phyloP scores from a whole-genome alignment of 2,329 filamentous ascomycete genomes.

The Knufia petricola region DNA sequence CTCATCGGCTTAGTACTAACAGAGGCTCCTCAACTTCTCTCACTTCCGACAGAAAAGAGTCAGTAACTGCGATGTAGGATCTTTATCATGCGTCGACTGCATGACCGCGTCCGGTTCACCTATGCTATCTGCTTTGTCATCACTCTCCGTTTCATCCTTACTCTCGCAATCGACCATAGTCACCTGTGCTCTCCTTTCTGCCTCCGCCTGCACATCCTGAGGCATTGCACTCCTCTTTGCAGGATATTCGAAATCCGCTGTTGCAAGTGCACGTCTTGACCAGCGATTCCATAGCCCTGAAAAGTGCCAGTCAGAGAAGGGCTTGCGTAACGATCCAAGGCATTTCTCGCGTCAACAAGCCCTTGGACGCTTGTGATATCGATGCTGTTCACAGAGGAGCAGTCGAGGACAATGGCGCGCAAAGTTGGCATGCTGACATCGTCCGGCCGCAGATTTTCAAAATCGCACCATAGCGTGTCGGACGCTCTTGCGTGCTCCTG shows the following conservation, averaged over 20 bases:
- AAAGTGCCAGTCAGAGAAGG: slow-evolving; percentile 89
- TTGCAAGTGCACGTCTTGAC: slow-evolving; percentile 81
- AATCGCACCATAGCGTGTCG: slow-evolving; percentile 92
- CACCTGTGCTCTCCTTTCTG: too few species aligned
- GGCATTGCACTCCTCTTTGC: too few species aligned
- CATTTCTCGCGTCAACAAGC: slow-evolving; percentile 87
- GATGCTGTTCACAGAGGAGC: slow-evolving; percentile 85
- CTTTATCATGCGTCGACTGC: too few species aligned
- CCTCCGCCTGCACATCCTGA: too few species aligned
- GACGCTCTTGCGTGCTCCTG: slow-evolving; percentile 55
- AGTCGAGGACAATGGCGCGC: slow-evolving; percentile 86
- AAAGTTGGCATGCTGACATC: slow-evolving; percentile 55
- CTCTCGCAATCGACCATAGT: too few species aligned
- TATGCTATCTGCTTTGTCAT: too few species aligned
- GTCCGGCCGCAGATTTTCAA: slow-evolving; percentile 58
- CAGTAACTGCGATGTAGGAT: too few species aligned
- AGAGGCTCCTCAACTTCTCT: too few species aligned
- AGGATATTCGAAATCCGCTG: slow-evolving; percentile 86
- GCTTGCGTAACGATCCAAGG: slow-evolving; percentile 73
- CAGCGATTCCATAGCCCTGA: slow-evolving; percentile 88
- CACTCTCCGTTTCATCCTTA: too few species aligned
- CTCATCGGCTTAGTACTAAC: too few species aligned
- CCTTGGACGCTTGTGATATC: slow-evolving; percentile 88
- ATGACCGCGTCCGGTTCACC: too few species aligned
- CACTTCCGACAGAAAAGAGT: too few species aligned